Conservation (phyloP, 1,284 basidiomycete genomes). For the Ustilago tritici region DNA sequence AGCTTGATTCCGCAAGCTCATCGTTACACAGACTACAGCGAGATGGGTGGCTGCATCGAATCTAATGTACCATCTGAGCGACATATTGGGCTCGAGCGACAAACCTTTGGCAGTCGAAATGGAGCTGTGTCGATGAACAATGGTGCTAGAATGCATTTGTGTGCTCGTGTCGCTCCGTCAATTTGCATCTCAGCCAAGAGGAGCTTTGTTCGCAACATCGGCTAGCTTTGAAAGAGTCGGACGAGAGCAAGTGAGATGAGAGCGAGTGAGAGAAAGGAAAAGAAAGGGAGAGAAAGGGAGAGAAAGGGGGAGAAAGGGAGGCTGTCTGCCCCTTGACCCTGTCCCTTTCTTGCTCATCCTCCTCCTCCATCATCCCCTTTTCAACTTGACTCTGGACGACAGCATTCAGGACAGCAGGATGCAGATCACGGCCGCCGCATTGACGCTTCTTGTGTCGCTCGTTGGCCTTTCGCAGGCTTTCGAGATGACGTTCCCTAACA, state of each 20-base stretch:
- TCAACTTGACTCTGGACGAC: background rate
- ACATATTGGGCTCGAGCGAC: background rate
- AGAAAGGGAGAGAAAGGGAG: no score
- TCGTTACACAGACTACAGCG: background rate
- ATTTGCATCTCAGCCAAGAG: conserved; percentile 4
- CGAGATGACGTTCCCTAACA: conserved; percentile 55
- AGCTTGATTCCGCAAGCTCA: background rate
- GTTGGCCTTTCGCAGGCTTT: conserved; percentile 43
- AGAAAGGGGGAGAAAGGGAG: conserved; percentile 1
- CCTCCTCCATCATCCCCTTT: conserved; percentile 3
- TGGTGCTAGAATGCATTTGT: background rate
- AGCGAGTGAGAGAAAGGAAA: no score
- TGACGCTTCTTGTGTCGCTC: conserved; percentile 32
- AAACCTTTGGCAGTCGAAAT: background rate
- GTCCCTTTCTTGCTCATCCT: background rate
- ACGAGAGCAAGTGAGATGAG: background rate
- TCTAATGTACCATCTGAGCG: background rate
- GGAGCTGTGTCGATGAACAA: background rate
- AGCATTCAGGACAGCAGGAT: conserved; percentile 23
- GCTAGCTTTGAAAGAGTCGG: background rate
- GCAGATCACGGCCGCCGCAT: conserved; percentile 25
- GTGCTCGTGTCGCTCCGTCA: background rate
- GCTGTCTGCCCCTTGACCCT: conserved; percentile 20
- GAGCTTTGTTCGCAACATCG: background rate
- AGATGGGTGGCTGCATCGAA: background rate